Base-by-base conservation (phyloP, 1,284 basidiomycete species). In the Microbotryomycetes sp. region DNA sequence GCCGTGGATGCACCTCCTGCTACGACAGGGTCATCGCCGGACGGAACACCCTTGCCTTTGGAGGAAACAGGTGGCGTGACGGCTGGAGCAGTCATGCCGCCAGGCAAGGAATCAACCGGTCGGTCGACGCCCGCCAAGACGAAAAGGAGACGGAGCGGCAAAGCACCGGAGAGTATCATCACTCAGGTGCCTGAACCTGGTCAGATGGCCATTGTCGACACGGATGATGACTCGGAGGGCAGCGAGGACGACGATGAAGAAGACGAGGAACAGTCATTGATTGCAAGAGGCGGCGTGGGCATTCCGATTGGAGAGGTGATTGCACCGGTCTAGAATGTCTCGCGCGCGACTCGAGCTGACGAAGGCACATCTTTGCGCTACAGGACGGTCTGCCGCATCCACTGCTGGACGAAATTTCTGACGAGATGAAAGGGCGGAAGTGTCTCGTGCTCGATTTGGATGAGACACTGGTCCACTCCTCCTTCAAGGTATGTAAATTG, bases 371-470 rank as follows among this genome's bases (percentile, higher is more conserved):
- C 52, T 48, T 29, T 16, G 55, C 47, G 26, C 26, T 54, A 55
- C 70, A 91, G 87, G 86, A 96, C 71, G 93, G 93, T 23, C 77
- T 85, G 32, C 89, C 90, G 3, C 82, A 82, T 54, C 93, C 93
- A 12, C 78, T 97, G 22, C 76, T 97, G 7, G 89, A 89, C 4
- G 85, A 86, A 16, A 79, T 96, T 64, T 78, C 83, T 1, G 81
- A 83, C 14, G 81, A 84, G 26, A 88, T 93, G 70, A 80, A 78
- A 22, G 91, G 91, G 19, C 81, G 90, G 61, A 97, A 97, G 78
- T 97, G 93, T 72, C 72, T 77, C 6, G 92, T 97, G 45, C 82
- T 97, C 23, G 94, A 97, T 78, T 81, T 97, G 49, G 93, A 97
- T 71, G 94, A 97, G 77, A 97, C 93, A 1, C 80, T 97, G 32